Conservation (phyloP, 768 basidiomycete genomes). For the Lactifluus volemus region DNA sequence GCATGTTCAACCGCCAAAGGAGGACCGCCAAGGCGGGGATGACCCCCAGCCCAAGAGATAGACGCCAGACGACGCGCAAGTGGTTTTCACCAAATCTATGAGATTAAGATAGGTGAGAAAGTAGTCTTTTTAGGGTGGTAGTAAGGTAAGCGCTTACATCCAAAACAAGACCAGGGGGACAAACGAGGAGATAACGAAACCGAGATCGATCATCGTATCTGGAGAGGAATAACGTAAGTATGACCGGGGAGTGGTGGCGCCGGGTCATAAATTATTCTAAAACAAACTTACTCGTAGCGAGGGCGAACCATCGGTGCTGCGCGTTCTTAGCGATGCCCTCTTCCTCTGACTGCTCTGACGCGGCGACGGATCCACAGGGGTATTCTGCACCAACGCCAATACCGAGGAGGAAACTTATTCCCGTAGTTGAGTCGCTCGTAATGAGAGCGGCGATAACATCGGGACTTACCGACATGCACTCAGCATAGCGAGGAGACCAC, state of each 20-base stretch:
- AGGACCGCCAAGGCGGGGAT: slow-evolving; percentile 77
- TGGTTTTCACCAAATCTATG: slow-evolving; percentile 67
- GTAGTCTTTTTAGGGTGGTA: neutral
- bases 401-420: slow-evolving; percentile 69
- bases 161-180: slow-evolving; percentile 80
- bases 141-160: slow-evolving; percentile 50
- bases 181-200: slow-evolving; percentile 72
- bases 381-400: slow-evolving; percentile 87
- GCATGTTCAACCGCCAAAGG: slow-evolving; percentile 79
- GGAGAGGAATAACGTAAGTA: slow-evolving; percentile 4
- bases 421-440: neutral
- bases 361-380: slow-evolving; percentile 83
- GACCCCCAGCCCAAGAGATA: slow-evolving; percentile 76
- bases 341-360: slow-evolving; percentile 86
- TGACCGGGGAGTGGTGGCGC: neutral
- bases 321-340: slow-evolving; percentile 65
- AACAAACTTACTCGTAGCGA: slow-evolving; percentile 68
- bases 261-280: neutral
- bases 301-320: slow-evolving; percentile 80
- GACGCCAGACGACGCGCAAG: slow-evolving; percentile 79
- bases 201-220: slow-evolving; percentile 83
- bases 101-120: neutral
- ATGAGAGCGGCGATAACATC: neutral
- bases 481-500: slow-evolving; percentile 70
- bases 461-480: slow-evolving; percentile 57